Evolutionary conservation across 768 basidiomycete species (phyloP).

Genomic region (Mycena rebaudengoi): DNA sequence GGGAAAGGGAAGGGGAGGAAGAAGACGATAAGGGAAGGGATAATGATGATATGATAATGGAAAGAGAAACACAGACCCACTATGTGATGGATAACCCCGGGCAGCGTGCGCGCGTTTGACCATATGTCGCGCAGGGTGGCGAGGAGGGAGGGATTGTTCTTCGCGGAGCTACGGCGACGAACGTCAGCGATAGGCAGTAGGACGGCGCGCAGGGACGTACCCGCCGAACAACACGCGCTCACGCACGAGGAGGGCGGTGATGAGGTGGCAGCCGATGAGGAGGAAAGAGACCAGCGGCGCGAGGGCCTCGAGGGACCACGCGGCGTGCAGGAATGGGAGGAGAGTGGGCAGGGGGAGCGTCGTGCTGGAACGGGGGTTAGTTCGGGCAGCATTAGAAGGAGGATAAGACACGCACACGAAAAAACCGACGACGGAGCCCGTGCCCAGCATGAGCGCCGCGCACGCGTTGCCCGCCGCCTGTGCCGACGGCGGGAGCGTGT

Average conservation of each 20-base stretch:
- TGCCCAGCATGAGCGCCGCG: slow-evolving; percentile 90
- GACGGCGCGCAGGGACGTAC: neutral
- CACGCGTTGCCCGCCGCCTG: too few relatives aligned
- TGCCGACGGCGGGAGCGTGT: too few relatives aligned
- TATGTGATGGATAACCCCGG: slow-evolving; percentile 79
- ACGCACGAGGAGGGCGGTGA: slow-evolving; percentile 68
- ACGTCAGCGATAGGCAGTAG: too few relatives aligned
- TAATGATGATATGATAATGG: too few relatives aligned
- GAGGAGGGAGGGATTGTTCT: slow-evolving; percentile 35
- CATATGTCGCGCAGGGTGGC: slow-evolving; percentile 68
- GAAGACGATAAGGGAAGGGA: neutral
- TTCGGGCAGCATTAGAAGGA: neutral
- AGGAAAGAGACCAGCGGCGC: slow-evolving; percentile 76
- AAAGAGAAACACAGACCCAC: slow-evolving; percentile 58
- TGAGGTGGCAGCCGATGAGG: slow-evolving; percentile 71
- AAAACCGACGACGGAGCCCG: slow-evolving; percentile 89
- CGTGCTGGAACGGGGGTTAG: slow-evolving; percentile 57
- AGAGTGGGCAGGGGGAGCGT: slow-evolving; percentile 76
- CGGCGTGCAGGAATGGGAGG: slow-evolving; percentile 76
- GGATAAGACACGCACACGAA: slow-evolving; percentile 71
- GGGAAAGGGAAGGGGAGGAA: too few relatives aligned
- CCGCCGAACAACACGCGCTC: slow-evolving; percentile 73
- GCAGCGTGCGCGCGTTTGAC: slow-evolving; percentile 72
- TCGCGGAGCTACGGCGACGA: slow-evolving; percentile 15
- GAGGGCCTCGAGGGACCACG: slow-evolving; percentile 82